Evolutionary conservation across 1,139 yeast genomes (phyloP).

Genomic region (Pichia sorboxylosa): DNA sequence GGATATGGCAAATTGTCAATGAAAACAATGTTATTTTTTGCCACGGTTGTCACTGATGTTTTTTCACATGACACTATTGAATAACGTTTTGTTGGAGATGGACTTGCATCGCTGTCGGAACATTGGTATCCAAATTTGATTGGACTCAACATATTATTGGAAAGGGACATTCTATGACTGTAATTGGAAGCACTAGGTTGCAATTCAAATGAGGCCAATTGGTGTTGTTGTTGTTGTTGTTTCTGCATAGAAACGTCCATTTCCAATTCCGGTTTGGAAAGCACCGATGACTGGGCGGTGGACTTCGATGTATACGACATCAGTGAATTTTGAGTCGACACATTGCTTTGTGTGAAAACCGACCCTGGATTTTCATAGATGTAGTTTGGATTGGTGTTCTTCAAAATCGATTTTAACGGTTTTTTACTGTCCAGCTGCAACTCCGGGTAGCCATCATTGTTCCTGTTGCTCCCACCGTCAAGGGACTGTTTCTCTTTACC

Average conservation of each 20-base stretch:
- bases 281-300: slow-evolving; percentile 1
- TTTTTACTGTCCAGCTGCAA: no score
- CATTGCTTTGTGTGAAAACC: slow-evolving; percentile 1
- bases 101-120: no score
- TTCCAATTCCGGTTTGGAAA: no score
- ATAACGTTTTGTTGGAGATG: not conserved
- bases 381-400: not conserved
- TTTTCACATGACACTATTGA: slow-evolving; percentile 5
- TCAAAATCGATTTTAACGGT: not conserved
- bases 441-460: no score
- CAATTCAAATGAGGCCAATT: no score
- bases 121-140: no score
- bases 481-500: not conserved
- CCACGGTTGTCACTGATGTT: slow-evolving; percentile 5
- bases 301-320: slow-evolving; percentile 2
- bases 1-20: slow-evolving; percentile 21
- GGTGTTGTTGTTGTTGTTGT: no score
- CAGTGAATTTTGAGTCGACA: slow-evolving; percentile 5
- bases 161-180: no score
- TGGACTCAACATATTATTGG: no score
- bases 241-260: no score
- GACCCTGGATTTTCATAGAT: not conserved
- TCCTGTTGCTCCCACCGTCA: not conserved
- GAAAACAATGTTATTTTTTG: slow-evolving; percentile 14
- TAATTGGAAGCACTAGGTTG: no score